These are phyloP conservation scores for Andrographis paniculata DNA, from an alignment of 305 asterid genomes.

Conservation along the genomic window DNA sequence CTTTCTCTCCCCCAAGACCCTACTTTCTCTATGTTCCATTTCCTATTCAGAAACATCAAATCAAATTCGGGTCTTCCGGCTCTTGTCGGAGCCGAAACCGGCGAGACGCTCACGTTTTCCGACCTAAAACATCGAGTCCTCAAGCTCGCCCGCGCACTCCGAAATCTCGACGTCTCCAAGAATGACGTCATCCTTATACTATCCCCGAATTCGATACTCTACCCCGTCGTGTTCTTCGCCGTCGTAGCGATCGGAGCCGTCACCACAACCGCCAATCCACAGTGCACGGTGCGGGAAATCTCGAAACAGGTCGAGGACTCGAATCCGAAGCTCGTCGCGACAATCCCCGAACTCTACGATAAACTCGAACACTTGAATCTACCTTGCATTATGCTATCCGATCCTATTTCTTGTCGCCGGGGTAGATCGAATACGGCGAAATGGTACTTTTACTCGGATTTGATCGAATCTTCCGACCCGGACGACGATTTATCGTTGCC, in stretches of 20 bases:
- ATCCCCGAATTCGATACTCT: conserved; percentile 30
- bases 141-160: conserved; percentile 21
- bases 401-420: background rate
- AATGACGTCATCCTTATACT: conserved; percentile 27
- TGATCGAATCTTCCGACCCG: conserved; percentile 3
- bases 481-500: background rate
- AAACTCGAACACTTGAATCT: conserved; percentile 22
- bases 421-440: background rate
- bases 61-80: conserved; percentile 20
- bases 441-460: conserved; percentile 12
- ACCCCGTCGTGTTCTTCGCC: conserved; percentile 23
- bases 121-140: conserved; percentile 20
- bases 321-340: conserved; percentile 29
- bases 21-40: conserved; percentile 23
- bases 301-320: conserved; percentile 27
- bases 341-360: conserved; percentile 22
- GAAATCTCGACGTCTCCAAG: conserved; percentile 23
- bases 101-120: conserved; percentile 21
- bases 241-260: conserved; percentile 27
- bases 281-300: conserved; percentile 20
- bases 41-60: conserved; percentile 25
- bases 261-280: conserved; percentile 28
- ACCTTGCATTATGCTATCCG: conserved; percentile 19
- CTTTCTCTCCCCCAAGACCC: conserved; percentile 20
- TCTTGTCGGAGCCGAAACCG: conserved; percentile 28